Evolutionary conservation across 345 rosid species (phyloP).

Genomic region (Melastoma malabathricum): DNA sequence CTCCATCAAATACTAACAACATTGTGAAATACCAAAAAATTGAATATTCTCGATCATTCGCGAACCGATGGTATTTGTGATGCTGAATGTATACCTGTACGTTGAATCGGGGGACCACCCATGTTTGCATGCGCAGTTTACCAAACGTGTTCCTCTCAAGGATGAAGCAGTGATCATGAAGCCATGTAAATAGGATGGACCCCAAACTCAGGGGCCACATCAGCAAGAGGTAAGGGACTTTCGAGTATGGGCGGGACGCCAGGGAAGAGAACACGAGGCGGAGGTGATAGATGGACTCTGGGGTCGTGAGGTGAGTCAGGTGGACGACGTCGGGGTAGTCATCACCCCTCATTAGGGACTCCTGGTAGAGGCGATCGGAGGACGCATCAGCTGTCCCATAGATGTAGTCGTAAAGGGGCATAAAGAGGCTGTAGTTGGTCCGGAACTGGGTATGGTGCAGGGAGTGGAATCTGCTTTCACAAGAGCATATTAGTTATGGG

Average conservation of each 20-base stretch:
- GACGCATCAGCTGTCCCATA: slow-evolving; percentile 35
- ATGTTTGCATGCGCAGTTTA: slow-evolving; percentile 22
- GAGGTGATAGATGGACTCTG: slow-evolving; percentile 29
- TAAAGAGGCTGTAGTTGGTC: slow-evolving; percentile 49
- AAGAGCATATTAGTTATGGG: too few relatives aligned
- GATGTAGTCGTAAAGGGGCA: slow-evolving; percentile 52
- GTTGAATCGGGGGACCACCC: slow-evolving; percentile 32
- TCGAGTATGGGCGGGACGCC: slow-evolving; percentile 21
- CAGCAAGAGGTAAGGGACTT: slow-evolving; percentile 11
- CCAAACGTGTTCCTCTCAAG: slow-evolving; percentile 20
- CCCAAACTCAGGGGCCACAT: slow-evolving; percentile 25
- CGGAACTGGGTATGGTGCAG: slow-evolving; percentile 56
- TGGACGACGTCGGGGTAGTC: slow-evolving; percentile 24
- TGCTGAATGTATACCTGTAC: slow-evolving; percentile 14
- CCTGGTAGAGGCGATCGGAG: slow-evolving; percentile 20
- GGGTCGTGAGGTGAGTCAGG: slow-evolving; percentile 29
- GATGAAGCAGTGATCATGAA: slow-evolving; percentile 13
- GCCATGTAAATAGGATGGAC: slow-evolving; percentile 12
- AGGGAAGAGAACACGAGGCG: slow-evolving; percentile 28
- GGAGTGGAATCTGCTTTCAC: slow-evolving; percentile 36
- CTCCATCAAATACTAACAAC: slow-evolving; percentile 10
- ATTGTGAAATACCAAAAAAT: neutral
- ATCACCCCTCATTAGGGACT: slow-evolving; percentile 14
- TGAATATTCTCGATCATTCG: neutral
- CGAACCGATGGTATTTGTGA: neutral